These are phyloP conservation scores for Gamarada debralockiae DNA, from an alignment of 495 filamentous ascomycete genomes.

Conservation along the genomic window DNA sequence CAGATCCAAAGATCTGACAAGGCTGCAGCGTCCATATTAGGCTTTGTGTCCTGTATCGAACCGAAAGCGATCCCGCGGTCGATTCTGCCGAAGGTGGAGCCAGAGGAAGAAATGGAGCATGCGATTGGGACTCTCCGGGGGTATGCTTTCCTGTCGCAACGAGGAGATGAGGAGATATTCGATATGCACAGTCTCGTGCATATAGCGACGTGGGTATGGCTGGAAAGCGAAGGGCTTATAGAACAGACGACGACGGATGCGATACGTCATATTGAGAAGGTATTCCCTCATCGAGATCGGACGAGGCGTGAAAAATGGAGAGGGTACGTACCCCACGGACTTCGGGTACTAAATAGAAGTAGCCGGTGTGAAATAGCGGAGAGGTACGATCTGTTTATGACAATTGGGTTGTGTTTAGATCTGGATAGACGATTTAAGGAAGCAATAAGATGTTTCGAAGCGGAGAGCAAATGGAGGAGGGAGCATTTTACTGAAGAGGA, in stretches of 20 bases:
- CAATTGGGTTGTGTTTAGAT: slow-evolving; percentile 16
- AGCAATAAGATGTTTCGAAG: slow-evolving; percentile 24
- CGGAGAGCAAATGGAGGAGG: slow-evolving; percentile 21
- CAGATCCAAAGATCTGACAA: slow-evolving; percentile 35
- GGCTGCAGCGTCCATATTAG: slow-evolving; percentile 34
- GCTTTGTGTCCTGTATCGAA: slow-evolving; percentile 29
- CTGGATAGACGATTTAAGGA: slow-evolving; percentile 28
- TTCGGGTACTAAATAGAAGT: slow-evolving; percentile 17
- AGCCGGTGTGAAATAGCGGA: slow-evolving; percentile 8
- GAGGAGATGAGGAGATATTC: slow-evolving; percentile 21
- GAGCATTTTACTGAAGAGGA: slow-evolving; percentile 20
- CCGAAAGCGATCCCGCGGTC: slow-evolving; percentile 29
- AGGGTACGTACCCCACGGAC: slow-evolving; percentile 29
- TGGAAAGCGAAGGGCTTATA: slow-evolving; percentile 21
- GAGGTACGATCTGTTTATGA: slow-evolving; percentile 16
- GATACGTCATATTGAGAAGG: slow-evolving; percentile 19
- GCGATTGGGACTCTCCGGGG: slow-evolving; percentile 37
- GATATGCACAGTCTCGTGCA: slow-evolving; percentile 45
- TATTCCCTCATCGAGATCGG: slow-evolving; percentile 14
- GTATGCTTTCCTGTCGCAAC: slow-evolving; percentile 36
- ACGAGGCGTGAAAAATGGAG: slow-evolving; percentile 21
- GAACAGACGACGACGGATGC: slow-evolving; percentile 15
- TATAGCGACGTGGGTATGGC: slow-evolving; percentile 39
- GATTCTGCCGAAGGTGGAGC: slow-evolving; percentile 4
- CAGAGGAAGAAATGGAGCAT: slow-evolving; percentile 23